These are phyloP conservation scores for Micractinium conductrix DNA, from an alignment of 139 green algal genomes.

Conservation along the genomic window DNA sequence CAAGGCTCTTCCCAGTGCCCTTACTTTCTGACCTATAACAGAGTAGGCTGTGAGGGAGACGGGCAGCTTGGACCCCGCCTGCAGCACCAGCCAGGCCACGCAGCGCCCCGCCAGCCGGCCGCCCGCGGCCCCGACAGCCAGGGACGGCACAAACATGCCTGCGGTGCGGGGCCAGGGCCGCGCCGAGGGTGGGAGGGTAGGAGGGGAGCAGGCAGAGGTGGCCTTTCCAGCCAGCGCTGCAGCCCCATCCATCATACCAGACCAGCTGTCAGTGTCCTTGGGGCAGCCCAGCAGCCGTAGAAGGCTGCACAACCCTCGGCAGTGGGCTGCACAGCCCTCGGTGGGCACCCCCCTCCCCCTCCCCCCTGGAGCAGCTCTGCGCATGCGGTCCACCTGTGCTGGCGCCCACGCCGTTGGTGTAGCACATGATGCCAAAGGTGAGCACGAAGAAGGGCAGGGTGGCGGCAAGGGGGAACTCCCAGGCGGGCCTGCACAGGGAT, in stretches of 20 bases:
- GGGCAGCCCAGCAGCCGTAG: too few species aligned
- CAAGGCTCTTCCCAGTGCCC: neutral
- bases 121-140: constrained; percentile 65
- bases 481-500: constrained; percentile 37
- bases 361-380: too few species aligned
- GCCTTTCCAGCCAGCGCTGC: too few species aligned
- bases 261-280: too few species aligned
- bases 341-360: too few species aligned
- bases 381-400: constrained; percentile 46
- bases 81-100: constrained; percentile 37
- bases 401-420: constrained; percentile 76
- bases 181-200: neutral
- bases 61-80: constrained; percentile 5
- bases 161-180: neutral
- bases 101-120: constrained; percentile 67
- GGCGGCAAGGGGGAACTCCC: constrained; percentile 23
- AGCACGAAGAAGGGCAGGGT: constrained; percentile 55
- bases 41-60: constrained; percentile 71
- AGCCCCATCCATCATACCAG: too few species aligned
- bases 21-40: constrained; percentile 59
- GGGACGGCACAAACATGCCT: constrained; percentile 79
- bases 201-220: neutral
- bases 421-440: constrained; percentile 61
- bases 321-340: too few species aligned
- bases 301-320: too few species aligned